Evolutionary conservation across 2,329 filamentous ascomycete genomes (phyloP), one percentile per base, ranked within the genome.

Genomic region (Trichoderma oligosporum): DNA sequence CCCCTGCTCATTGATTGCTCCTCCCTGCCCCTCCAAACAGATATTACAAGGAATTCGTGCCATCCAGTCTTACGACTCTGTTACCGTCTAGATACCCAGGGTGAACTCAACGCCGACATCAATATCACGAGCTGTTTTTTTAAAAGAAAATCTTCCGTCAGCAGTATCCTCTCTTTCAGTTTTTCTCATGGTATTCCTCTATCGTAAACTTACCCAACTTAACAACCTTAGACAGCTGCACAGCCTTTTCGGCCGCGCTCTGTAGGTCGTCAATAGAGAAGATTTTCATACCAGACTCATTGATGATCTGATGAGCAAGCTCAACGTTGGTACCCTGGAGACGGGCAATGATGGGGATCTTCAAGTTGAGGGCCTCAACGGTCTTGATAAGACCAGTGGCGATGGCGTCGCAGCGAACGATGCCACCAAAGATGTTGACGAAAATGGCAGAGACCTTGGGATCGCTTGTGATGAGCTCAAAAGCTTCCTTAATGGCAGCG

Each of bases 371-470:
- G 70, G 85, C 85, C 80, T 96, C 84, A 61, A 94, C 94, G 58
- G 96, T 96, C 73, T 90, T 87, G 80, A 99, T 96, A 67, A 99
- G 82, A 71, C 94, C 94, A 76, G 92, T 88, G 65, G 94, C 94
- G 73, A 99, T 99, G 70, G 90, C 91, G 74, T 99, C 94, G 74
- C 94, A 99, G 70, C 94, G 86, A 67, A 99, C 94, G 68, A 99
- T 99, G 78, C 94, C 94, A 73, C 94, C 94, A 73, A 99, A 99
- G 76, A 99, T 99, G 85, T 99, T 99, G 81, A 99, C 94, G 68
- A 99, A 99, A 79, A 99, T 94, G 70, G 94, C 94, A 51, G 92
- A 93, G 65, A 99, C 94, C 83, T 97, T 97, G 71, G 91, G 86
- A 76, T 99, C 94, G 77, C 88, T 94, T 68, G 94, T 99, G 80